These are phyloP conservation scores for Leptodermis oblonga DNA, from an alignment of 257 asterid genomes.

Conservation along the genomic window DNA sequence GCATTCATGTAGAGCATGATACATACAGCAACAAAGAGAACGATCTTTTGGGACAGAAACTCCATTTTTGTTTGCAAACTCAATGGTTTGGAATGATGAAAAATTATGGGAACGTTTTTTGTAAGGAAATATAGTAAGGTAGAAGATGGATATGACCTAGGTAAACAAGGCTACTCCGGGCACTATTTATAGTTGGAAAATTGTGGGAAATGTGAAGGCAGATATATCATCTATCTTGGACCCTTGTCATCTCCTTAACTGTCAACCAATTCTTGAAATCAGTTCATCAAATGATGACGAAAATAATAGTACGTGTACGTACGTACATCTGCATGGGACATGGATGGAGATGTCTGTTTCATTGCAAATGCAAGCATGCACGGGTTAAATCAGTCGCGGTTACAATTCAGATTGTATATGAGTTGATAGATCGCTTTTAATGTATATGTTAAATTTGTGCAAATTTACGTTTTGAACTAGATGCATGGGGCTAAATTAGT, in stretches of 20 bases:
- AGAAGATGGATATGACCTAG: background rate
- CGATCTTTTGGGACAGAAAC: constrained; percentile 1
- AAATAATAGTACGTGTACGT: background rate
- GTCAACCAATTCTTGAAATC: background rate
- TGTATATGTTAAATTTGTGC: too few relatives aligned
- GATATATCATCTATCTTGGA: background rate
- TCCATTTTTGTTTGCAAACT: background rate
- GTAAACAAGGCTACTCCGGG: background rate
- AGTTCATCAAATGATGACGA: background rate
- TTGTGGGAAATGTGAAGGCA: background rate
- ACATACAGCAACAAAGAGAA: constrained; percentile 12
- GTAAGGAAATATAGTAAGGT: too few relatives aligned
- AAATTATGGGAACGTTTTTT: background rate
- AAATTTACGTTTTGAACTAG: too few relatives aligned
- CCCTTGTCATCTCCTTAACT: background rate
- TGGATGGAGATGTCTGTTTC: background rate
- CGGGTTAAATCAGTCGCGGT: background rate
- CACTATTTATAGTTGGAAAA: constrained; percentile 1
- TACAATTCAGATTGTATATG: too few relatives aligned
- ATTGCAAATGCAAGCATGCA: background rate
- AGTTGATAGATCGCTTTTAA: too few relatives aligned
- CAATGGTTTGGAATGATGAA: background rate
- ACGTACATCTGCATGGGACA: too few relatives aligned
- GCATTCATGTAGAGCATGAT: background rate
- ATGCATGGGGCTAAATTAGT: too few relatives aligned